These are phyloP conservation scores for Fusarium cicatricum DNA, from an alignment of 2,329 filamentous ascomycete species.

Conservation along the genomic window DNA sequence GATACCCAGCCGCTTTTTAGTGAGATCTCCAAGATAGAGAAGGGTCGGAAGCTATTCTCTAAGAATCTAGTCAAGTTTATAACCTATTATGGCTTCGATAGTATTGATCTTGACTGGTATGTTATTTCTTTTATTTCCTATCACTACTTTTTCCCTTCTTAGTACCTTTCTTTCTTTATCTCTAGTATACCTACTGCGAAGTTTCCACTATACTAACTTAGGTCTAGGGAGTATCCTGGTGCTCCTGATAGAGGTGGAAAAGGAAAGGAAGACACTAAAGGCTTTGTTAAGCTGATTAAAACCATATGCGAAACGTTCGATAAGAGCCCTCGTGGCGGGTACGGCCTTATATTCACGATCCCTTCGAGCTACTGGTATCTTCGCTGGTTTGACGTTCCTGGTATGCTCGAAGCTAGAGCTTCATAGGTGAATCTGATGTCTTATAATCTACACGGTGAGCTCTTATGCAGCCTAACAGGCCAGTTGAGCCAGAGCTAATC, in stretches of 20 bases:
- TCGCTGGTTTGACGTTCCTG: slow-evolving; percentile 34
- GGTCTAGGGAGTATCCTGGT: slow-evolving; percentile 42
- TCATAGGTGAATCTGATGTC: slow-evolving; percentile 54
- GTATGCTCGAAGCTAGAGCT: slow-evolving; percentile 39
- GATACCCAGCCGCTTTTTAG: slow-evolving; percentile 38
- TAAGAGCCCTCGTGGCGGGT: too few species aligned
- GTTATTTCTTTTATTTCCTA: too few species aligned
- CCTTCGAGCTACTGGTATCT: slow-evolving; percentile 46
- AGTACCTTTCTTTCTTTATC: too few species aligned
- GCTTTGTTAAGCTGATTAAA: not conserved
- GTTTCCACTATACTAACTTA: too few species aligned
- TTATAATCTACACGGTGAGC: slow-evolving; percentile 55
- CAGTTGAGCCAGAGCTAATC: too few species aligned
- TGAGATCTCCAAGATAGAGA: slow-evolving; percentile 29
- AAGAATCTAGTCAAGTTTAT: slow-evolving; percentile 39
- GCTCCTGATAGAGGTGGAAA: slow-evolving; percentile 36
- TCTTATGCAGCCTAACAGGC: too few species aligned
- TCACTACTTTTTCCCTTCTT: too few species aligned
- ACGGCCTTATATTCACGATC: slow-evolving; percentile 33
- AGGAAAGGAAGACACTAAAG: slow-evolving; percentile 33
- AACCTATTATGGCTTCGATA: slow-evolving; percentile 36
- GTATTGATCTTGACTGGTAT: slow-evolving; percentile 45
- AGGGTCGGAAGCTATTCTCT: slow-evolving; percentile 48
- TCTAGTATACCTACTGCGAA: too few species aligned
- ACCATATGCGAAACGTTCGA: not conserved